Evolutionary conservation across 1,139 yeast species (phyloP).

Genomic region (Candida albicans): DNA sequence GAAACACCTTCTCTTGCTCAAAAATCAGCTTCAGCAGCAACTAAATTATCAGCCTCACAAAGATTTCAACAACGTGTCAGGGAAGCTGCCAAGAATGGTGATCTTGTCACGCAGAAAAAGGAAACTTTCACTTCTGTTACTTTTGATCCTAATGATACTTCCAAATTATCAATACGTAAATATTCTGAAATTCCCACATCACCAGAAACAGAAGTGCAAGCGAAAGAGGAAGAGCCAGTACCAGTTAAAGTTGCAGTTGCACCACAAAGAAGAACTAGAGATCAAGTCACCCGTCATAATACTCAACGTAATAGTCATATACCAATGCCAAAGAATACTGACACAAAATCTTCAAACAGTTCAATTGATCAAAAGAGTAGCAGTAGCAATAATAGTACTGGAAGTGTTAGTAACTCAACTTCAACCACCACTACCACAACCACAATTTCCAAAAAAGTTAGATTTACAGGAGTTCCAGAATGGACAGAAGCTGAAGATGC

Average conservation of each 20-base stretch:
- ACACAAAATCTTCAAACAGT: slow-evolving; percentile 3
- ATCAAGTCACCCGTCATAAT: slow-evolving; percentile 34
- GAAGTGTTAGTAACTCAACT: slow-evolving; percentile 1
- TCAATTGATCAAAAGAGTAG: slow-evolving; percentile 2
- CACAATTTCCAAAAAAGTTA: slow-evolving; percentile 36
- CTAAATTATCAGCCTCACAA: slow-evolving; percentile 38
- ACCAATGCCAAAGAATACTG: slow-evolving; percentile 10
- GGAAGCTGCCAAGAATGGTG: slow-evolving; percentile 41
- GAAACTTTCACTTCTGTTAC: slow-evolving; percentile 37
- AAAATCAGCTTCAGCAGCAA: slow-evolving; percentile 4
- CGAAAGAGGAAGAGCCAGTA: slow-evolving; percentile 2
- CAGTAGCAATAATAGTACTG: neutral
- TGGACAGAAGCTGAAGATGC: slow-evolving; percentile 57
- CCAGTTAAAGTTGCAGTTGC: slow-evolving; percentile 1
- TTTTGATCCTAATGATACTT: slow-evolving; percentile 44
- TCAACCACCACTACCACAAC: slow-evolving; percentile 5
- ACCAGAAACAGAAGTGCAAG: slow-evolving; percentile 7
- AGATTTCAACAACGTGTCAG: slow-evolving; percentile 42
- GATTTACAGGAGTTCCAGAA: slow-evolving; percentile 54
- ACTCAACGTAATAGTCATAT: slow-evolving; percentile 33
- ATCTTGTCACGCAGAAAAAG: slow-evolving; percentile 41
- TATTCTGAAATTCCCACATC: slow-evolving; percentile 17
- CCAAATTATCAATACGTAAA: slow-evolving; percentile 26
- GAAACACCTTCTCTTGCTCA: slow-evolving; percentile 16
- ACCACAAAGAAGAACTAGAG: slow-evolving; percentile 23